Evolutionary conservation across 805 yeast species (phyloP), one percentile per base, ranked within the genome.

Genomic region (Yarrowia keelungensis): DNA sequence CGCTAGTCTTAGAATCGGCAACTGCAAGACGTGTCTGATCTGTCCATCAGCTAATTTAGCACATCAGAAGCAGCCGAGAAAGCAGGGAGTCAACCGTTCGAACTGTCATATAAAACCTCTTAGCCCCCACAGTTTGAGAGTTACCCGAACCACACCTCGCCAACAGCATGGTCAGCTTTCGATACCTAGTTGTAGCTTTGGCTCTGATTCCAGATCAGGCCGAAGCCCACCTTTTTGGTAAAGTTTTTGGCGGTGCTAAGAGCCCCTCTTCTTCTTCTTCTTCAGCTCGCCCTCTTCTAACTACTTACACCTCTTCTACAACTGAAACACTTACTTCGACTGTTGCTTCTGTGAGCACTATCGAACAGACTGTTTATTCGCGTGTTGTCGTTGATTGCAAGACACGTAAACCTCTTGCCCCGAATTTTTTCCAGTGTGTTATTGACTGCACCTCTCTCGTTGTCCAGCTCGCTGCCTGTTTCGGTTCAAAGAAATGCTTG

Each of bases 401-500:
- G 7, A 46, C 50, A n/a, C n/a, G 22, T 9, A 19, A 46, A 22
- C 50, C 50, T 45, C 32, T 26, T 16, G 49, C 49, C n/a, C 5
- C 14, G 15, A 19, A 19, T 12, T 12, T 46, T 15, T 1, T 46
- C n/a, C 35, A 46, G 16, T 46, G 50, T 12, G 15, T 26, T 11
- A 1, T 46, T 8, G 50, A 46, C 8, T 46, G 50, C 5, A 8
- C 50, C n/a, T 46, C 50, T 7, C 35, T 46, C 5, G 35, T 35
- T 22, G 8, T 46, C 50, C 10, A 46, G 35, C 15, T 46, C 50
- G 12, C 50, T 11, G n/a, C 50, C 4, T 46, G 50, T 12, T 35
- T 46, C n/a, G 50, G 50, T 22, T 46, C 50, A 4, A 46, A 46
- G n/a, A 12, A n/a, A 5, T 46, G 50, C 50, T 12, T 46, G 50